Evolutionary conservation across 1,284 basidiomycete species (phyloP).

Genomic region (Austroboletus novae-zelandiae): DNA sequence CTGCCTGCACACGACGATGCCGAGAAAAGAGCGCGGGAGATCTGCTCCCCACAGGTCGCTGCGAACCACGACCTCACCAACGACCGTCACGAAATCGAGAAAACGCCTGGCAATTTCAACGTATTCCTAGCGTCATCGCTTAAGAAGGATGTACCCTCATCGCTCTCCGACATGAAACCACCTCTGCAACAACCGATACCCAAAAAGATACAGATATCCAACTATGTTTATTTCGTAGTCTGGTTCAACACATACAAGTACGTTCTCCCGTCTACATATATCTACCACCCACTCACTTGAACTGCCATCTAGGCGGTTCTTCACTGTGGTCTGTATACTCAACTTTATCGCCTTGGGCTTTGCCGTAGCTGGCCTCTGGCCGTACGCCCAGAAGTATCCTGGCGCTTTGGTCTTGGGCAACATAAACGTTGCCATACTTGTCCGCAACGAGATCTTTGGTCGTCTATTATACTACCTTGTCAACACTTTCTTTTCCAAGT

Average conservation of each 20-base stretch:
- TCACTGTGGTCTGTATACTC: slow-evolving; percentile 53
- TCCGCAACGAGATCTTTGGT: too few relatives aligned
- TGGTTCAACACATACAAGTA: slow-evolving; percentile 74
- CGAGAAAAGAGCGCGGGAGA: slow-evolving; percentile 54
- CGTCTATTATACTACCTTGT: slow-evolving; percentile 49
- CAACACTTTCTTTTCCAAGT: slow-evolving; percentile 62
- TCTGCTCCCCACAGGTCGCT: slow-evolving; percentile 30
- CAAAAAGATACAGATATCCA: slow-evolving; percentile 46
- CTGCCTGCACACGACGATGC: slow-evolving; percentile 47
- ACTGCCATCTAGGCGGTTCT: slow-evolving; percentile 53
- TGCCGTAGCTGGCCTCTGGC: too few relatives aligned
- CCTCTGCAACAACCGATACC: too few relatives aligned
- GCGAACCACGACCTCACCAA: slow-evolving; percentile 14
- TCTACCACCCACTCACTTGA: not conserved
- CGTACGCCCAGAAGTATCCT: too few relatives aligned
- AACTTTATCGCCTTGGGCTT: slow-evolving; percentile 61
- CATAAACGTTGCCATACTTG: too few relatives aligned
- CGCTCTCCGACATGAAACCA: too few relatives aligned
- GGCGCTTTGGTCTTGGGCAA: too few relatives aligned
- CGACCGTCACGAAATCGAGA: slow-evolving; percentile 38
- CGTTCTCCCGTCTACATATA: not conserved
- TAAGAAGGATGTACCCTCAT: too few relatives aligned
- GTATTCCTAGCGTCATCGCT: too few relatives aligned
- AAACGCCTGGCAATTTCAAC: slow-evolving; percentile 23
- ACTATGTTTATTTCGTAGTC: slow-evolving; percentile 54